Evolutionary conservation across 2,329 filamentous ascomycete species (phyloP).

Genomic region (Hymenoscyphus repandus): DNA sequence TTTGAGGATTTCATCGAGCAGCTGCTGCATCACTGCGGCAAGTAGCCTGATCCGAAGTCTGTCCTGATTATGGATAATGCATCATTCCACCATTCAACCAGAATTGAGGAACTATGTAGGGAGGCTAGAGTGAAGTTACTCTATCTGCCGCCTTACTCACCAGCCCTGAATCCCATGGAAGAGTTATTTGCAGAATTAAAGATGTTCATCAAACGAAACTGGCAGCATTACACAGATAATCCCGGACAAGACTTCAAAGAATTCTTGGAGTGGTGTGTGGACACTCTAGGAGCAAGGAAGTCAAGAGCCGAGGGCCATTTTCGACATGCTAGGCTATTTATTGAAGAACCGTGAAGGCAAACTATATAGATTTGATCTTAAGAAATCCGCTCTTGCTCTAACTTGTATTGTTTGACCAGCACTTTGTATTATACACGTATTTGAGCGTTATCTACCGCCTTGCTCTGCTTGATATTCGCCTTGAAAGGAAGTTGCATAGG

Average conservation of each 20-base stretch:
- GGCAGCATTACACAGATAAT: constrained; percentile 15
- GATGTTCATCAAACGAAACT: constrained; percentile 24
- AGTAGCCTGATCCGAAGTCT: constrained; percentile 32
- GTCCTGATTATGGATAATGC: constrained; percentile 35
- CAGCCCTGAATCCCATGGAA: constrained; percentile 26
- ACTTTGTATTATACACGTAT: too few relatives aligned
- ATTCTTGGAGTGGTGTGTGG: constrained; percentile 25
- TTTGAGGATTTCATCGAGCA: constrained; percentile 32
- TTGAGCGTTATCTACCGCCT: too few relatives aligned
- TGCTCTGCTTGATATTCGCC: too few relatives aligned
- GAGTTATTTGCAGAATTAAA: constrained; percentile 26
- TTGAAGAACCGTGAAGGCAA: constrained; percentile 7
- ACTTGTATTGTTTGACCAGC: too few relatives aligned
- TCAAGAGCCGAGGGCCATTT: constrained; percentile 21
- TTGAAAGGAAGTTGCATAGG: too few relatives aligned
- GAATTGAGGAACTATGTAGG: constrained; percentile 27
- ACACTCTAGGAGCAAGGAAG: constrained; percentile 19
- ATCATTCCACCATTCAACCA: constrained; percentile 30
- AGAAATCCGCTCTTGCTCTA: too few relatives aligned
- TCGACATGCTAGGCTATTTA: constrained; percentile 10
- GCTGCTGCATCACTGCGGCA: constrained; percentile 31
- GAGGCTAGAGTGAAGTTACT: constrained; percentile 22
- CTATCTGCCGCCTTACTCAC: constrained; percentile 22
- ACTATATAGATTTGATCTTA: too few relatives aligned
- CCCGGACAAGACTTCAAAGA: constrained; percentile 18